Conservation (phyloP, 78 protist species). For the Diacronema lutheri region DNA sequence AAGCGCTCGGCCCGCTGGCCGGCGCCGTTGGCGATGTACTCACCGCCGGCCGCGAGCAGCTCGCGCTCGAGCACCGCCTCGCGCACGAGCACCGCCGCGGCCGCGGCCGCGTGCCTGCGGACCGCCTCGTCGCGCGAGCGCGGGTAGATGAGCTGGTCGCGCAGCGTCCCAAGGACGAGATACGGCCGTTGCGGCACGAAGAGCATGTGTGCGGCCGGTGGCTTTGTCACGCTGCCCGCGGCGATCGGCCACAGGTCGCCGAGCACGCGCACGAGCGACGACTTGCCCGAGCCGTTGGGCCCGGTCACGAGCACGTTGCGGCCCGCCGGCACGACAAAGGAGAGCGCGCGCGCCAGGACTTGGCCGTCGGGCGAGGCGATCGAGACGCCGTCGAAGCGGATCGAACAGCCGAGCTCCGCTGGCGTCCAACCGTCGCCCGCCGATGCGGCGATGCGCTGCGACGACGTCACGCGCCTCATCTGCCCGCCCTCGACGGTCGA, state of each 20-base stretch:
- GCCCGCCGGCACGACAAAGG: no score
- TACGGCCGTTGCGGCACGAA: conserved; percentile 83
- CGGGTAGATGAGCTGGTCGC: conserved; percentile 63
- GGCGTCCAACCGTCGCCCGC: background rate
- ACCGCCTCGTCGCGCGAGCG: background rate
- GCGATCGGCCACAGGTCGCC: conserved; percentile 72
- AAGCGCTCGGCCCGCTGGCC: no score
- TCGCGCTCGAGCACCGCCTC: no score
- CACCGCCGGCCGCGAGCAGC: no score
- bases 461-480: no score
- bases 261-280: conserved; percentile 62
- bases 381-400: conserved; percentile 55
- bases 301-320: conserved; percentile 37
- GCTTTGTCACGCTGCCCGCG: background rate
- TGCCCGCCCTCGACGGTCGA: no score
- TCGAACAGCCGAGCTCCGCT: conserved; percentile 59
- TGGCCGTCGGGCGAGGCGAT: conserved; percentile 71
- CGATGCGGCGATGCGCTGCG: no score
- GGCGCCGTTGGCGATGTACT: no score
- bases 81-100: no score
- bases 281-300: conserved; percentile 78
- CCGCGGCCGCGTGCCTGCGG: no score
- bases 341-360: conserved; percentile 38
- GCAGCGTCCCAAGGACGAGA: conserved; percentile 72
- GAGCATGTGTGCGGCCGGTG: conserved; percentile 1